Percentiles rank a stretch among this genome's conserved stretches.
Evolutionary conservation across 202 grass and related monocot genomes (phyloP).

Genomic region (Panicum virgatum): DNA sequence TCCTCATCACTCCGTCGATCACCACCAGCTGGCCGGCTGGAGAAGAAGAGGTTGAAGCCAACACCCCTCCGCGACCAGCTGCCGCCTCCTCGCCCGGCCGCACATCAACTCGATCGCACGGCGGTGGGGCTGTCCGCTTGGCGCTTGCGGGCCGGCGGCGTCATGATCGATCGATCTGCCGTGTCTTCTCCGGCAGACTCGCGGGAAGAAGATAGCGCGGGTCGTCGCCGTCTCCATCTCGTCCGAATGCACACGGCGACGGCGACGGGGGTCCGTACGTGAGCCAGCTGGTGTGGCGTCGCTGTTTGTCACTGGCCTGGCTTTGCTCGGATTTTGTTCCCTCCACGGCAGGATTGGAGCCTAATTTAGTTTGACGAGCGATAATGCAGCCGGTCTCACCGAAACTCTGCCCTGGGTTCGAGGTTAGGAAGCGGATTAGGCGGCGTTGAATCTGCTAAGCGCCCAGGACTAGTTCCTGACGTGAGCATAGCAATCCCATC

Average conservation of each 20-base stretch:
- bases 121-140: not conserved
- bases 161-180: too few relatives aligned
- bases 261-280: not conserved
- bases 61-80: not conserved
- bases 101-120: not conserved
- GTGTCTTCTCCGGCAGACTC: constrained; percentile 35
- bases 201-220: not conserved
- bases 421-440: not conserved
- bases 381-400: not conserved
- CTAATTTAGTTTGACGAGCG: not conserved
- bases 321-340: not conserved
- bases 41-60: not conserved
- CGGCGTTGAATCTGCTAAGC: not conserved
- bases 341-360: constrained; percentile 1
- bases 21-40: not conserved
- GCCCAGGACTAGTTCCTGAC: not conserved
- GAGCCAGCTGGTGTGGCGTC: constrained; percentile 3
- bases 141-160: too few relatives aligned
- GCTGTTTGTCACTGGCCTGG: not conserved
- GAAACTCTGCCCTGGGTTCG: not conserved
- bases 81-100: not conserved
- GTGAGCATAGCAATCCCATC: not conserved
- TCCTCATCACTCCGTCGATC: not conserved
- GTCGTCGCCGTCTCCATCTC: not conserved
- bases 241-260: not conserved